Conservation (phyloP, 2,329 filamentous ascomycete genomes). For the Aspergillus sp. region DNA sequence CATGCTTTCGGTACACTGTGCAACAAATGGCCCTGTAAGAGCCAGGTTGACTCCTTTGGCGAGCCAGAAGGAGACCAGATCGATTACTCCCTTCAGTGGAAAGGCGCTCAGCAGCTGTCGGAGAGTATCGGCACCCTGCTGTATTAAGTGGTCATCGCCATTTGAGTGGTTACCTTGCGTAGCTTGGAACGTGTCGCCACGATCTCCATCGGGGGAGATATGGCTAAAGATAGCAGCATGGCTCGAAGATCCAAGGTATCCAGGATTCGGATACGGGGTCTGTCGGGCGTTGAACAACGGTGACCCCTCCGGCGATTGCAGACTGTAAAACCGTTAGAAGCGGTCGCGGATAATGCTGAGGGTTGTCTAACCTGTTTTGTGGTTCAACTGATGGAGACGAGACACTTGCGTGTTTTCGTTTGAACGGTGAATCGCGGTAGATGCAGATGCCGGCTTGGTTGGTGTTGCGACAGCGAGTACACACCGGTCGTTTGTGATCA, state of each 20-base stretch:
- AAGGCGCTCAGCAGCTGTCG: conserved; percentile 16
- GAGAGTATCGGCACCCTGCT: conserved; percentile 20
- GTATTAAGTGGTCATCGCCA: conserved; percentile 17
- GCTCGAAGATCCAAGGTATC: conserved; percentile 22
- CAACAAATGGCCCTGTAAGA: no score
- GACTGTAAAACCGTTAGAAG: conserved; percentile 1
- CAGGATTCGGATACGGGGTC: conserved; percentile 22
- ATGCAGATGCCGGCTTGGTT: conserved; percentile 21
- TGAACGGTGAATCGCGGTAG: conserved; percentile 21
- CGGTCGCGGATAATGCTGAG: not conserved
- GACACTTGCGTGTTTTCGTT: conserved; percentile 13
- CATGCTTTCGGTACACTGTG: no score
- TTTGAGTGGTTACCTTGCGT: conserved; percentile 6
- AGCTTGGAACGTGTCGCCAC: not conserved
- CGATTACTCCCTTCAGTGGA: conserved; percentile 9
- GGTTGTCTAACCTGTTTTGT: not conserved
- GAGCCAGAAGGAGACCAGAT: conserved; percentile 10
- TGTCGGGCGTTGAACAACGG: conserved; percentile 15
- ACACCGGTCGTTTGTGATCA: conserved; percentile 2
- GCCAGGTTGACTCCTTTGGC: no score
- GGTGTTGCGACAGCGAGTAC: not conserved
- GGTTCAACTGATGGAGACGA: not conserved
- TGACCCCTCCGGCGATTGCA: conserved; percentile 12
- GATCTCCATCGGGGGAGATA: conserved; percentile 16
- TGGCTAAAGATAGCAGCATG: conserved; percentile 24